Evolutionary conservation across 805 yeast genomes (phyloP), one percentile per base, ranked within the genome.

Genomic region (Kregervanrija delftensis): DNA sequence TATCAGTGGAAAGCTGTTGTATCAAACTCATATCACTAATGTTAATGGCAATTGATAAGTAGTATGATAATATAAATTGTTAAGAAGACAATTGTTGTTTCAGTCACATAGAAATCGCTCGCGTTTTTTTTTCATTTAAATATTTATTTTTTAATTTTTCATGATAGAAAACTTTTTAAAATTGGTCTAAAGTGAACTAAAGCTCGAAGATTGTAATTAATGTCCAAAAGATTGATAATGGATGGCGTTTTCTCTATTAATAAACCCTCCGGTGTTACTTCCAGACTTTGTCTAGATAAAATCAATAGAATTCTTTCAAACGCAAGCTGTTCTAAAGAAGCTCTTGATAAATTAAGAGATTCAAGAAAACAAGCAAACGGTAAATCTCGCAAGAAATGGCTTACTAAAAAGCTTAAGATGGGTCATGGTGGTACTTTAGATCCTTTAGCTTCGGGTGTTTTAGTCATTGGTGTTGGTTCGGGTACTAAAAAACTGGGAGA

Each of bases 391-490:
- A 67, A 76, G 4, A 81, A 81, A 54, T 80, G 90, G 32, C 40
- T 38, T 8, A 47, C 50, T 1, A 51, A 36, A 8, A 53, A 51
- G 40, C 37, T 53, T 6, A 93, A 93, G 58, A 83, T 91, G 71
- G 99, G 99, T 1, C 99, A 93, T 63, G 99, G 99, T 14, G 99
- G 99, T 9, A 93, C 99, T 0, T 69, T 93, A 34, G 99, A 93
- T 58, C 97, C 98, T 0, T 65, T 86, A 37, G 99, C 99, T 0
- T 81, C 89, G n/a, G 99, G 99, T 10, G 90, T 91, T 1, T 63
- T 86, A 36, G 91, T 95, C 2, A 72, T 93, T 44, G 99, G 99
- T 5, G 77, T 93, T n/a, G 96, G 96, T 5, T 50, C 71, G 1
- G 99, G 99, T 3, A 93, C 99, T 2, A 95, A 91, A 61, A 69